Conservation (phyloP, 2,329 filamentous ascomycete species). For the Anisogramma anomala region DNA sequence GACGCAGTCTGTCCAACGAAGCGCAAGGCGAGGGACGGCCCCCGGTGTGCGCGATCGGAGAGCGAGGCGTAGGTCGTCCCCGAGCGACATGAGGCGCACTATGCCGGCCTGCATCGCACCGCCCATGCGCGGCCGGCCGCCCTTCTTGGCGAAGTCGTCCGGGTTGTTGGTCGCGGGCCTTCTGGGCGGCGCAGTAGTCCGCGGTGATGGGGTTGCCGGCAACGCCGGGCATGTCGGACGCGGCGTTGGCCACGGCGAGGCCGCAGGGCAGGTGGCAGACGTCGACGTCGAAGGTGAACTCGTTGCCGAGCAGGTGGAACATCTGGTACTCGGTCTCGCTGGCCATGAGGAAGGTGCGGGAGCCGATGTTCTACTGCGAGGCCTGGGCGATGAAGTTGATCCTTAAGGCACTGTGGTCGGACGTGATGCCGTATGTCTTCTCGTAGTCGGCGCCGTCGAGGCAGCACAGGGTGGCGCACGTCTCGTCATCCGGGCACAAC, state of each 20-base stretch:
- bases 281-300: slow-evolving; percentile 64
- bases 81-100: slow-evolving; percentile 51
- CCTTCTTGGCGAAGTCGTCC: slow-evolving; percentile 38
- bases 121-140: slow-evolving; percentile 42
- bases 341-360: slow-evolving; percentile 54
- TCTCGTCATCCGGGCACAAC: slow-evolving; percentile 29
- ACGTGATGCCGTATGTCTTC: slow-evolving; percentile 36
- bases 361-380: slow-evolving; percentile 32
- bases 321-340: slow-evolving; percentile 50
- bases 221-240: slow-evolving; percentile 26
- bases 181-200: slow-evolving; percentile 42
- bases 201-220: slow-evolving; percentile 35
- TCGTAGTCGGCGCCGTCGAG: slow-evolving; percentile 36
- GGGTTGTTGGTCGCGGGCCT: slow-evolving; percentile 40
- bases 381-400: slow-evolving; percentile 42
- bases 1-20: neutral
- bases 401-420: slow-evolving; percentile 31
- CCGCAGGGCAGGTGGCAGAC: slow-evolving; percentile 57
- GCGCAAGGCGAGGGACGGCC: neutral
- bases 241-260: slow-evolving; percentile 37
- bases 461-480: slow-evolving; percentile 33
- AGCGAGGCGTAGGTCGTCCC: slow-evolving; percentile 38
- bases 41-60: too few relatives aligned
- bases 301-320: slow-evolving; percentile 53
- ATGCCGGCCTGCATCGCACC: slow-evolving; percentile 41